phyloP scores from a whole-genome alignment of 139 green algal genomes.

The Tetratostichococcus sp. region DNA sequence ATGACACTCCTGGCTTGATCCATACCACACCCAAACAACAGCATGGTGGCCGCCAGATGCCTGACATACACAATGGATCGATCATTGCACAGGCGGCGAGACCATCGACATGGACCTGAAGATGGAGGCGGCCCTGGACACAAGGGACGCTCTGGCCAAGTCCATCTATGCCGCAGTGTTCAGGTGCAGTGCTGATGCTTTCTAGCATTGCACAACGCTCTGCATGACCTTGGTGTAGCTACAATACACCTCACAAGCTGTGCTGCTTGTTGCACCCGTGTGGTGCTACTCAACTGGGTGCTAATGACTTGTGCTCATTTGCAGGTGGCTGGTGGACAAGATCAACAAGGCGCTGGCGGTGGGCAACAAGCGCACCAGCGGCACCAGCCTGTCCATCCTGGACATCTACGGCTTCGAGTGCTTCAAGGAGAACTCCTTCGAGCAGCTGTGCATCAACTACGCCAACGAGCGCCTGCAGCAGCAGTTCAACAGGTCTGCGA shows the following conservation, averaged over 20 bases:
- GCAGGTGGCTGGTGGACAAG: slow-evolving; percentile 59
- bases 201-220: too few relatives aligned
- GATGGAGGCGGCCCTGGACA: slow-evolving; percentile 52
- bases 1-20: too few relatives aligned
- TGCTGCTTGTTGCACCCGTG: too few relatives aligned
- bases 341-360: slow-evolving; percentile 61
- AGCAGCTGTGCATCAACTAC: slow-evolving; percentile 98
- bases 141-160: slow-evolving; percentile 68
- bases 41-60: too few relatives aligned
- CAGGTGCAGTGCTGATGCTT: slow-evolving; percentile 44
- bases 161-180: slow-evolving; percentile 76
- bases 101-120: slow-evolving; percentile 55
- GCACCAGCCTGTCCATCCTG: slow-evolving; percentile 55
- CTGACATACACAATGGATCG: too few relatives aligned
- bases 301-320: slow-evolving; percentile 25
- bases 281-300: slow-evolving; percentile 36
- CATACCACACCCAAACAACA: too few relatives aligned
- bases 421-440: slow-evolving; percentile 74
- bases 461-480: slow-evolving; percentile 95
- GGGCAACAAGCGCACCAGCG: slow-evolving; percentile 11
- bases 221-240: too few relatives aligned
- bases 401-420: slow-evolving; percentile 94
- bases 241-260: too few relatives aligned
- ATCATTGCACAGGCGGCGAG: slow-evolving; percentile 59
- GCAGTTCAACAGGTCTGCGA: slow-evolving; percentile 79